Evolutionary conservation across 192 early-diverging fungal species (phyloP), one percentile per base, ranked within the genome.

Genomic region (Coemansia sp.): DNA sequence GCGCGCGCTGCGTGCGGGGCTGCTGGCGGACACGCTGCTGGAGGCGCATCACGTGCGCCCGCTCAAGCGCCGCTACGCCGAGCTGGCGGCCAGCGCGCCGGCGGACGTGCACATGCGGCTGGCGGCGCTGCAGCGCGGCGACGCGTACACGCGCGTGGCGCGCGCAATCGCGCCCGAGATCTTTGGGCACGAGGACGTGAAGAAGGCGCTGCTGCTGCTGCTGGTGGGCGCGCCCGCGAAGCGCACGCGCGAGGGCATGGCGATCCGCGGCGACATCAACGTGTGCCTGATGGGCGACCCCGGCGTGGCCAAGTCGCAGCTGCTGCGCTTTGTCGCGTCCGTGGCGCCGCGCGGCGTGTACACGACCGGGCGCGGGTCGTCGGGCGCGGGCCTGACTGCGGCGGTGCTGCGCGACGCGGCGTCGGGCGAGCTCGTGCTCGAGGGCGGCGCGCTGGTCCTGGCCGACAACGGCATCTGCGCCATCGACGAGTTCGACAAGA

Each of bases 401-500:
- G 89, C 90, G 30, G 93, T 99, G 22, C 91, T 87, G 80, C 87
- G 92, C 62, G 97, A 99, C 67, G 84, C 95, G 1, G 86, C 89
- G 31, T 94, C 93, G 8, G 92, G 92, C 56, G 94, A 99, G 78
- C 92, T 97, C 90, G 85, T 97, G 45, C 86, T 99, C 53, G 96
- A 98, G 80, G 95, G 94, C 58, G 97, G 97, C 64, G 95, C 95
- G 18, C 82, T 99, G 52, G 97, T 99, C 11, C 81, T 99, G 62
- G 94, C 94, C 30, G 97, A 99, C 82, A 94, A 95, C 66, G 97
- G 97, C 62, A 89, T 99, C 67, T 95, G 93, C 68, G 96, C 94
- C 68, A 99, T 99, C 70, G 97, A 99, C 80, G 97, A 99, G 81
- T 99, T 99, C 69, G 97, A 99, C 77, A 99, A 99, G 73, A 99